These are phyloP conservation scores for Myriosclerotinia curreyana DNA, from an alignment of 2,329 filamentous ascomycete species.

Conservation along the genomic window DNA sequence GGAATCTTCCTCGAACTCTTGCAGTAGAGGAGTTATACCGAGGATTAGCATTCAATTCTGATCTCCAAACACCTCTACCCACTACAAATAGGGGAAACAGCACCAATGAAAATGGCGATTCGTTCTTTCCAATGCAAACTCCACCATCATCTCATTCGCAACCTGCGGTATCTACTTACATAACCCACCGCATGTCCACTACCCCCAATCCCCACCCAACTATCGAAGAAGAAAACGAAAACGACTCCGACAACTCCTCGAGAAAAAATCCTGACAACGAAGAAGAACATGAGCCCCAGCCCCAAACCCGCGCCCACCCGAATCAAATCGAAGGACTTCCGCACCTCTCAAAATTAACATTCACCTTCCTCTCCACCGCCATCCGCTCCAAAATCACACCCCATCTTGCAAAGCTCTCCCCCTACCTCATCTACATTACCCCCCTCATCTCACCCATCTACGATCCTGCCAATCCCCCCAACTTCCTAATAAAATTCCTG, in stretches of 20 bases:
- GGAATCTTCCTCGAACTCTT: slow-evolving; percentile 37
- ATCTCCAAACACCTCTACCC: slow-evolving; percentile 27
- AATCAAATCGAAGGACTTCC: slow-evolving; percentile 20
- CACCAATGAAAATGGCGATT: neutral
- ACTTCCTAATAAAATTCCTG: slow-evolving; percentile 51
- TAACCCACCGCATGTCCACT: neutral
- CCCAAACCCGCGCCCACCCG: neutral
- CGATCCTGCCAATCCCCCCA: slow-evolving; percentile 42
- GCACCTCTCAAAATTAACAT: slow-evolving; percentile 18
- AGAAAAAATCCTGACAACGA: slow-evolving; percentile 1
- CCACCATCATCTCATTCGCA: neutral
- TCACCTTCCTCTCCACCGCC: slow-evolving; percentile 12
- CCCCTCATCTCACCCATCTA: slow-evolving; percentile 29
- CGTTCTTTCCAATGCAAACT: slow-evolving; percentile 4
- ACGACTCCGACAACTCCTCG: neutral
- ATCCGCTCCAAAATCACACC: neutral
- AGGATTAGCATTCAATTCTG: slow-evolving; percentile 35
- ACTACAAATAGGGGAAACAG: slow-evolving; percentile 35
- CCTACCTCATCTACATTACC: slow-evolving; percentile 25
- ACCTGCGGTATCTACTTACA: slow-evolving; percentile 2
- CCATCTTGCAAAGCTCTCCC: neutral
- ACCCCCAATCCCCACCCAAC: neutral
- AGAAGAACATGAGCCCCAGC: slow-evolving; percentile 7
- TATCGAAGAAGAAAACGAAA: neutral
- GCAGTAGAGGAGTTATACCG: slow-evolving; percentile 33